phyloP scores from a whole-genome alignment of 2,329 filamentous ascomycete species.

The Verticillium zaregamsianum region DNA sequence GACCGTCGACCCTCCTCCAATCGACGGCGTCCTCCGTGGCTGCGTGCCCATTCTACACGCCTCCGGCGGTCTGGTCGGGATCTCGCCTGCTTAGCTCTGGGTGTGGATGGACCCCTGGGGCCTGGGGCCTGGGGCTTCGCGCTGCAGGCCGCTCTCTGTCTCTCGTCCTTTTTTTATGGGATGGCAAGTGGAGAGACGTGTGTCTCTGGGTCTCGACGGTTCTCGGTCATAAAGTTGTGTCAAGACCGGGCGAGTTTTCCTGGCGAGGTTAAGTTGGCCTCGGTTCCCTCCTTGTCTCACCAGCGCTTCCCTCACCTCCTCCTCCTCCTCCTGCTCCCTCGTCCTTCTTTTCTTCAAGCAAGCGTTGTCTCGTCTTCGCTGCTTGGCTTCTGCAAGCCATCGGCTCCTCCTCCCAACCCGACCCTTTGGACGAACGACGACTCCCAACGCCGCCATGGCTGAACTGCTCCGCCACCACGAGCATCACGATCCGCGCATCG shows the following conservation, averaged over 20 bases:
- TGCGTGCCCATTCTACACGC: neutral
- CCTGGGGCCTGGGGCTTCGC: neutral
- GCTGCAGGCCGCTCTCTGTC: neutral
- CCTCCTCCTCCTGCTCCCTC: neutral
- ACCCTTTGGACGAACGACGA: neutral
- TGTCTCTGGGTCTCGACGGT: neutral
- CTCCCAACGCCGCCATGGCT: constrained; percentile 23
- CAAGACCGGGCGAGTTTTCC: neutral
- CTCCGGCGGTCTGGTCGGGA: neutral
- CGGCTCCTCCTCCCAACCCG: neutral
- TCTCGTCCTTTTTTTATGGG: neutral
- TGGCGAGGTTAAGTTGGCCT: neutral
- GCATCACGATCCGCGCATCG: constrained; percentile 38
- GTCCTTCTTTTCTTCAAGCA: neutral
- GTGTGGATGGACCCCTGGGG: neutral
- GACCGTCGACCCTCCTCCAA: neutral
- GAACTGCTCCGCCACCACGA: constrained; percentile 31
- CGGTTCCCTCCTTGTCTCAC: neutral
- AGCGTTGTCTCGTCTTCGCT: neutral
- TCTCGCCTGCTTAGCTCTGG: neutral
- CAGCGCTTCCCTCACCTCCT: neutral
- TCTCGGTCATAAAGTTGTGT: neutral
- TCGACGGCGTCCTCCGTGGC: neutral
- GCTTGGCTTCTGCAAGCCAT: neutral
- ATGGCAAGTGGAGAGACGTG: neutral